phyloP scores from a whole-genome alignment of 179 eudicot species.

The Vitellaria paradoxa region DNA sequence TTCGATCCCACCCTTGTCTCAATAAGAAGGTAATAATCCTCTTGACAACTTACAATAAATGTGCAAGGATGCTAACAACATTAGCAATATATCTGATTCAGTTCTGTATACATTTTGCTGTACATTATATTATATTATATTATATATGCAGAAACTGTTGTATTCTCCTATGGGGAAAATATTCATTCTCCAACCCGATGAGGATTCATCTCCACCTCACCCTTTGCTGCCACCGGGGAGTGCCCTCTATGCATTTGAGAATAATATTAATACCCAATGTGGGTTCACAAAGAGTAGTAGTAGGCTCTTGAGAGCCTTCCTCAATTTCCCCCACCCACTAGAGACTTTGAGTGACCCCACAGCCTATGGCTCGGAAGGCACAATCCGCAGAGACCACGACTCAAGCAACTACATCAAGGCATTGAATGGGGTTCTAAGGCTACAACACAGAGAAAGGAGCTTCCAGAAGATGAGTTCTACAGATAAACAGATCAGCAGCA shows the following conservation, averaged over 20 bases:
- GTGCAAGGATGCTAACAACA: no score
- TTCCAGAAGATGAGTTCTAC: conserved; percentile 30
- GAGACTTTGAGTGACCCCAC: conserved; percentile 70
- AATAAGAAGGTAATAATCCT: conserved; percentile 59
- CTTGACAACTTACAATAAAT: neutral
- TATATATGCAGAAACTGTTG: conserved; percentile 58
- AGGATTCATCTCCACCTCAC: conserved; percentile 62
- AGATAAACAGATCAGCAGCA: conserved; percentile 19
- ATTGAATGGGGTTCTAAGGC: conserved; percentile 53
- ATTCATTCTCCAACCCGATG: conserved; percentile 79
- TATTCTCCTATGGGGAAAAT: conserved; percentile 80
- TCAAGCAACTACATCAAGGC: conserved; percentile 79
- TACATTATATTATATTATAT: no score
- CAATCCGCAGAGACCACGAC: conserved; percentile 83
- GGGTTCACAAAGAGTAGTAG: conserved; percentile 34
- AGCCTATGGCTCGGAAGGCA: conserved; percentile 84
- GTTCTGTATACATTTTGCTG: neutral
- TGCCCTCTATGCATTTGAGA: conserved; percentile 54
- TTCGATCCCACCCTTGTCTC: conserved; percentile 77
- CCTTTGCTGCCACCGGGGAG: conserved; percentile 76
- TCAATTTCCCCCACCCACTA: conserved; percentile 82
- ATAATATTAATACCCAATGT: conserved; percentile 14
- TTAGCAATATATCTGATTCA: neutral
- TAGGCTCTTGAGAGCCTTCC: conserved; percentile 35
- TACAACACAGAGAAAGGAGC: conserved; percentile 31